phyloP scores from a whole-genome alignment of 306 rosid genomes.

The Vicia sativa region DNA sequence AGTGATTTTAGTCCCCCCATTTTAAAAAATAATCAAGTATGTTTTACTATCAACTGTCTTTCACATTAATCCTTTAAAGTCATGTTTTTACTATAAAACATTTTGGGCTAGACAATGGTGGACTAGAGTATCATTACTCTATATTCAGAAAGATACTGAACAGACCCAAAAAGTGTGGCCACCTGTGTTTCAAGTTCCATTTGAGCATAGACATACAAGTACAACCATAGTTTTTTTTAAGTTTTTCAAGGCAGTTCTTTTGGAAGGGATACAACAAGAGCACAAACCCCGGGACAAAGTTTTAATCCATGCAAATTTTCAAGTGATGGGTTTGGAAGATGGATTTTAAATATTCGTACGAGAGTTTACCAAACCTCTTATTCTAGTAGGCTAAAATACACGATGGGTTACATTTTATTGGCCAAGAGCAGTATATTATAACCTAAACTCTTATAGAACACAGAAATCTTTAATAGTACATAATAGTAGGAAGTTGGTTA shows the following conservation, averaged over 20 bases:
- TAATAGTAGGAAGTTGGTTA: neutral
- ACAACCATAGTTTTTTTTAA: neutral
- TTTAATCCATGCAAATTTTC: conserved; percentile 15
- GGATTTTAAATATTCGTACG: conserved; percentile 8
- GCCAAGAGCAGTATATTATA: conserved; percentile 4
- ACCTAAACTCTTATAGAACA: conserved; percentile 19
- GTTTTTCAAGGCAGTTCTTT: neutral
- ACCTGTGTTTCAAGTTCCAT: conserved; percentile 28
- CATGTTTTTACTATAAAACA: neutral
- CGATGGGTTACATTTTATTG: conserved; percentile 21
- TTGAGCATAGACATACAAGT: conserved; percentile 11
- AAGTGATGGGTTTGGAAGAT: conserved; percentile 6
- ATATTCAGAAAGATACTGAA: conserved; percentile 20
- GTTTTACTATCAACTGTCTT: neutral
- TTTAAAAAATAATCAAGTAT: neutral
- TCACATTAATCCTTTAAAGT: neutral
- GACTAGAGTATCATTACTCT: neutral
- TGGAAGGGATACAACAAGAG: no score
- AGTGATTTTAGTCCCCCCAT: neutral
- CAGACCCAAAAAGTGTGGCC: conserved; percentile 20
- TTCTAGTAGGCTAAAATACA: conserved; percentile 7
- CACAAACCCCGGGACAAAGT: neutral
- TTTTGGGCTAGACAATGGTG: neutral
- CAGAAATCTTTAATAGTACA: conserved; percentile 25
- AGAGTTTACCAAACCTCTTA: conserved; percentile 20